Conservation (phyloP, 352 stramenopile species). For the Pythium monospermum region DNA sequence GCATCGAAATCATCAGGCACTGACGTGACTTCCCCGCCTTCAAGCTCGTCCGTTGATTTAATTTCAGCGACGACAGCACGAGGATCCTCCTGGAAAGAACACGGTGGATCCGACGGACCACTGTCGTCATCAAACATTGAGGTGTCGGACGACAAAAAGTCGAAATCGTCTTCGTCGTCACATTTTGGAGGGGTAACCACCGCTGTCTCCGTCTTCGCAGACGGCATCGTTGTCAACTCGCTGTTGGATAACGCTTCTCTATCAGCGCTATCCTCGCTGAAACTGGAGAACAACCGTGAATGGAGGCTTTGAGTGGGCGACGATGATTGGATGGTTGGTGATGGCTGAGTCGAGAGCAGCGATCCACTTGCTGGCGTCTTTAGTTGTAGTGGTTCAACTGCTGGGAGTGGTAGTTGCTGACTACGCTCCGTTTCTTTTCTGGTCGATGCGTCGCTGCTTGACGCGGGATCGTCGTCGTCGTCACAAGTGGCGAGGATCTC, state of each 20-base stretch:
- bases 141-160: slow-evolving; percentile 28
- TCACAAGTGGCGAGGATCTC: slow-evolving; percentile 14
- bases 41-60: neutral
- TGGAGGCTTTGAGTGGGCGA: slow-evolving; percentile 1
- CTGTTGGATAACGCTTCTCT: no score
- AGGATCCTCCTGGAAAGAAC: no score
- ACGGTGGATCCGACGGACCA: neutral
- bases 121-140: slow-evolving; percentile 19
- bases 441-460: no score
- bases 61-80: no score
- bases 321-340: neutral
- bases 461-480: slow-evolving; percentile 2
- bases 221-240: no score
- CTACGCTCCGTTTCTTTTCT: neutral
- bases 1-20: neutral
- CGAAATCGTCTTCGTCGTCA: slow-evolving; percentile 23
- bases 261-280: neutral
- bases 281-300: slow-evolving; percentile 8
- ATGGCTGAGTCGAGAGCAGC: neutral
- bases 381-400: neutral
- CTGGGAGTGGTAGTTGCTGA: no score
- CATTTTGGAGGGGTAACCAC: neutral
- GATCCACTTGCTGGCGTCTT: no score
- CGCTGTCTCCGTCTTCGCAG: neutral
- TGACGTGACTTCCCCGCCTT: neutral